Conservation (phyloP, 2,329 filamentous ascomycete species). For the Cyclaneusma minus region DNA sequence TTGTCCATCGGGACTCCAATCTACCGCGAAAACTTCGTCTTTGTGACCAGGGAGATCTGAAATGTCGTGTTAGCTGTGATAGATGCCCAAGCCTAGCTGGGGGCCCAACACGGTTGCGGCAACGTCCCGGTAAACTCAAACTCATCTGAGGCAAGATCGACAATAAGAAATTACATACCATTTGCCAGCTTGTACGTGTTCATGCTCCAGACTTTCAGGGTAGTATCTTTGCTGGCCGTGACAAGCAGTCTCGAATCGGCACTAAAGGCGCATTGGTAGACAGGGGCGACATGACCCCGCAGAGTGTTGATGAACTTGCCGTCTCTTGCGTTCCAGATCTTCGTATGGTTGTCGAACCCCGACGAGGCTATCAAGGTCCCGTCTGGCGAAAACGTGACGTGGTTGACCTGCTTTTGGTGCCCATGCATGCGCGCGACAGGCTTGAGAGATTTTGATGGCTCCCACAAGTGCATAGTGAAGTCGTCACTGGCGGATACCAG, state of each 20-base stretch:
- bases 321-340: slow-evolving; percentile 69
- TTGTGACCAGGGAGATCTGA: slow-evolving; percentile 78
- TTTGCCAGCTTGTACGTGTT: slow-evolving; percentile 62
- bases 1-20: slow-evolving; percentile 86
- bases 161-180: slow-evolving; percentile 15
- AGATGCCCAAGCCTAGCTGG: not conserved
- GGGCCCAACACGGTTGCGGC: slow-evolving; percentile 1
- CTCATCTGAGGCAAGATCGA: too few species aligned
- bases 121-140: not conserved
- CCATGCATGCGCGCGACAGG: slow-evolving; percentile 80
- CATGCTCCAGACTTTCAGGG: slow-evolving; percentile 90
- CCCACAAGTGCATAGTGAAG: slow-evolving; percentile 94
- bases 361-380: slow-evolving; percentile 75
- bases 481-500: slow-evolving; percentile 88
- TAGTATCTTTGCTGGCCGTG: slow-evolving; percentile 81
- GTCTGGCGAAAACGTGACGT: slow-evolving; percentile 87
- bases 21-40: slow-evolving; percentile 86
- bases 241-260: slow-evolving; percentile 83
- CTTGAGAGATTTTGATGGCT: slow-evolving; percentile 63
- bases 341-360: slow-evolving; percentile 88
- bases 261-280: slow-evolving; percentile 87
- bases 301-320: slow-evolving; percentile 75
- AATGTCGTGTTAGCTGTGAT: slow-evolving; percentile 3
- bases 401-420: slow-evolving; percentile 93
- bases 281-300: slow-evolving; percentile 76